A percentile compares a stretch with the other conserved stretches of the same genome.
phyloP scores from a whole-genome alignment of 768 basidiomycete genomes.

The Leccinum rimulosum region DNA sequence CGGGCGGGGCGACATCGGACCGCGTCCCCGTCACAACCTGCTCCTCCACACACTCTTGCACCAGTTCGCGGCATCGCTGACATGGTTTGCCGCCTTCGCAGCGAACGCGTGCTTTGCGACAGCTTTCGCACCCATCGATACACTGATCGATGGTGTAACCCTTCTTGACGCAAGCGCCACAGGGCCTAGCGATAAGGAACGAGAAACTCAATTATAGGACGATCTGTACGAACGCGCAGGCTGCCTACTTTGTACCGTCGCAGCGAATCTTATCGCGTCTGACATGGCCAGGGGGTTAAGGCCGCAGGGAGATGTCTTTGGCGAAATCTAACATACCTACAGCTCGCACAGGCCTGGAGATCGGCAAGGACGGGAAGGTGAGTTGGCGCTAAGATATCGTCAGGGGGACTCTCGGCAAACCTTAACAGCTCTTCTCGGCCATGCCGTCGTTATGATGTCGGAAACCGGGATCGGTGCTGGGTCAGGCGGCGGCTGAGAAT shows the following conservation, averaged over 20 bases:
- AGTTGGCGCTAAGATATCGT: conserved; percentile 7
- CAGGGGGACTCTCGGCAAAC: conserved; percentile 31
- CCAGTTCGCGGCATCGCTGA: conserved; percentile 32
- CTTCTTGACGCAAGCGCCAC: conserved; percentile 55
- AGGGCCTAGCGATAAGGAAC: conserved; percentile 43
- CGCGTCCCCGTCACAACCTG: conserved; percentile 22
- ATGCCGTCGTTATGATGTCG: conserved; percentile 46
- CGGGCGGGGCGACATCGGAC: conserved; percentile 23
- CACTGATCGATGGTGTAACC: conserved; percentile 52
- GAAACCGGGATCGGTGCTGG: conserved; percentile 45
- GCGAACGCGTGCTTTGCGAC: conserved; percentile 48
- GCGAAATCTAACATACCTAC: conserved; percentile 38
- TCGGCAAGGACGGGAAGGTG: conserved; percentile 3
- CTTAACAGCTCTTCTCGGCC: conserved; percentile 54
- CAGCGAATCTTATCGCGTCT: conserved; percentile 65
- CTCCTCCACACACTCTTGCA: conserved; percentile 49
- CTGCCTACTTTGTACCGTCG: conserved; percentile 47
- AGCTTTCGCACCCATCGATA: conserved; percentile 59
- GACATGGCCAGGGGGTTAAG: conserved; percentile 5
- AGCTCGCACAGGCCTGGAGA: conserved; percentile 54
- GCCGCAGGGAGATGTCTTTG: neutral
- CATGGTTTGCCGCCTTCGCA: conserved; percentile 41
- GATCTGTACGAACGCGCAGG: neutral
- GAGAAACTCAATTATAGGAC: conserved; percentile 1
- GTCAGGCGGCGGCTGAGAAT: conserved; percentile 35